phyloP scores from a whole-genome alignment of 768 basidiomycete genomes.

The Leccinum boreale region DNA sequence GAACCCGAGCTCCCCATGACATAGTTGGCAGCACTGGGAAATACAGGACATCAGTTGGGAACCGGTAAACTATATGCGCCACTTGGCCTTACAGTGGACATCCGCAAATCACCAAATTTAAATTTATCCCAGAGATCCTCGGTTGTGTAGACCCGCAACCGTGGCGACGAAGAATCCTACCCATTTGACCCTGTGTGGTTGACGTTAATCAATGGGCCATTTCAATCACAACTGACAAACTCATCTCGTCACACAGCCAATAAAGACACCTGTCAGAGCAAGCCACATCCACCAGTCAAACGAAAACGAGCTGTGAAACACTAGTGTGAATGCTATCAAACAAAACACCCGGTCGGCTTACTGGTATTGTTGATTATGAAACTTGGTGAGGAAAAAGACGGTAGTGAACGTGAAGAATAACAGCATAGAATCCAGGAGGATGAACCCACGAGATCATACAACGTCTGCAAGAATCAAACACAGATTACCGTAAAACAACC shows the following conservation, averaged over 20 bases:
- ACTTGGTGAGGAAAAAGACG: slow-evolving; percentile 91
- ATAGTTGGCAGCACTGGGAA: slow-evolving; percentile 76
- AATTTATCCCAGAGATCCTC: slow-evolving; percentile 99
- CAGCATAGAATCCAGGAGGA: slow-evolving; percentile 98
- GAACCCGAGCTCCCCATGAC: slow-evolving; percentile 84
- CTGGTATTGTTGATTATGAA: slow-evolving; percentile 96
- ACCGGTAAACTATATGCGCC: background rate
- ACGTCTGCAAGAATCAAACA: slow-evolving; percentile 56
- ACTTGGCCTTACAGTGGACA: slow-evolving; percentile 70
- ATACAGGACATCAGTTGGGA: slow-evolving; percentile 4
- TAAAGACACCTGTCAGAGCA: slow-evolving; percentile 86
- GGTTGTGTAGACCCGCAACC: slow-evolving; percentile 86
- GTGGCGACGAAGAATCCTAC: slow-evolving; percentile 94
- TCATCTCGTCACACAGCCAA: slow-evolving; percentile 92
- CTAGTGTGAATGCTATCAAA: background rate
- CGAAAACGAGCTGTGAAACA: slow-evolving; percentile 70
- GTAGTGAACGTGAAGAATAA: slow-evolving; percentile 98
- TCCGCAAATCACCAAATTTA: slow-evolving; percentile 72
- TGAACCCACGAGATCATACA: slow-evolving; percentile 96
- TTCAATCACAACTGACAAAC: slow-evolving; percentile 4
- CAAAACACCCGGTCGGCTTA: slow-evolving; percentile 38
- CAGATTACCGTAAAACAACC: background rate
- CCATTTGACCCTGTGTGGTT: slow-evolving; percentile 79
- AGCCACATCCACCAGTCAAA: slow-evolving; percentile 99
- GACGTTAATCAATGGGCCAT: background rate